Percentiles rank a stretch among this genome's conserved stretches.
Evolutionary conservation across 192 early-diverging fungal genomes (phyloP).

Genomic region (Entophlyctis luteolus): DNA sequence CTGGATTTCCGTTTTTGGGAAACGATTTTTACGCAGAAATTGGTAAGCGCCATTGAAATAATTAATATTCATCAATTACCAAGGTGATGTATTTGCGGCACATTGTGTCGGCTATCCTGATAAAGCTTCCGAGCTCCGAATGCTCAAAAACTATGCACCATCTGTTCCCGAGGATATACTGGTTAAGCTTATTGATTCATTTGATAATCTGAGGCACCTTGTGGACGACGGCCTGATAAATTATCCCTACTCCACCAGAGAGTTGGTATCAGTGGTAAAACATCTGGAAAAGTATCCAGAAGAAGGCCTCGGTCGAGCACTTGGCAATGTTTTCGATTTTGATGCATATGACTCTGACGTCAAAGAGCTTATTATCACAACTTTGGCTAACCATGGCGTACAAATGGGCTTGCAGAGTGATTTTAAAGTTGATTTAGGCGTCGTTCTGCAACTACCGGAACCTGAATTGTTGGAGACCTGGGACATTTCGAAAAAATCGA

Average conservation of each 20-base stretch:
- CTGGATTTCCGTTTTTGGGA: conserved; percentile 72
- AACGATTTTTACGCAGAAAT: conserved; percentile 81
- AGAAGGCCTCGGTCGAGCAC: conserved; percentile 61
- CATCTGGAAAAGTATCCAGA: conserved; percentile 69
- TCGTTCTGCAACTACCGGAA: conserved; percentile 44
- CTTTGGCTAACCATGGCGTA: conserved; percentile 69
- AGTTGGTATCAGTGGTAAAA: conserved; percentile 72
- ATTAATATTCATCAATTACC: not conserved
- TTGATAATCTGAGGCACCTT: conserved; percentile 64
- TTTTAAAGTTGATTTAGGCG: conserved; percentile 59
- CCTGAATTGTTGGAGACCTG: conserved; percentile 56
- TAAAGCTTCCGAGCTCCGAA: conserved; percentile 64
- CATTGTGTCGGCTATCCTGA: conserved; percentile 59
- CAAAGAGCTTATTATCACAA: conserved; percentile 66
- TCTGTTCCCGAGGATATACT: conserved; percentile 66
- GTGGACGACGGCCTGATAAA: conserved; percentile 73
- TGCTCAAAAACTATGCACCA: conserved; percentile 69
- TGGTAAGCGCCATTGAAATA: conserved; percentile 66
- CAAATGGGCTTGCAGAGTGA: conserved; percentile 67
- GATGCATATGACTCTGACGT: conserved; percentile 56
- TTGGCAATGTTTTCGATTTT: conserved; percentile 81
- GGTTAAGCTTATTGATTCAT: conserved; percentile 61
- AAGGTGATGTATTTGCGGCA: conserved; percentile 19
- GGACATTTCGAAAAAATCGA: too few species aligned
- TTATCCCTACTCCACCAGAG: conserved; percentile 80